Evolutionary conservation across 2,329 filamentous ascomycete species (phyloP).

Genomic region (Daldinia eschscholtzii): DNA sequence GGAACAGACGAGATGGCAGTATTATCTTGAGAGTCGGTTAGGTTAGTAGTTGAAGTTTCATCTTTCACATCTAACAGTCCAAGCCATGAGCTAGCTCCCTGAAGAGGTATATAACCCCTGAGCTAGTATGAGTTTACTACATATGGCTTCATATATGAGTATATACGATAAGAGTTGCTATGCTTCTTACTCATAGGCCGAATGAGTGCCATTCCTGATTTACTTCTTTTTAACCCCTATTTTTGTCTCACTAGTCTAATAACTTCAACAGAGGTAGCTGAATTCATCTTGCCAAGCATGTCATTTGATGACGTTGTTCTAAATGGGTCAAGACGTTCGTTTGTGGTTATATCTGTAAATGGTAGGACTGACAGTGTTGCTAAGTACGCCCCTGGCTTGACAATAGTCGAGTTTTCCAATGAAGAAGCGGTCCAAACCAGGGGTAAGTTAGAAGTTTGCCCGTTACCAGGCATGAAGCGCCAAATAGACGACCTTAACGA

Average conservation of each 20-base stretch:
- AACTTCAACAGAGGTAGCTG: slow-evolving; percentile 66
- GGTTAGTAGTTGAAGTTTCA: slow-evolving; percentile 38
- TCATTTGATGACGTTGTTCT: slow-evolving; percentile 73
- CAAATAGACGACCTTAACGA: slow-evolving; percentile 76
- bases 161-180: neutral
- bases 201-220: neutral
- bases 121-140: neutral
- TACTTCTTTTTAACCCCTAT: neutral
- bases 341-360: slow-evolving; percentile 70
- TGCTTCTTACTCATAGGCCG: neutral
- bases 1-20: slow-evolving; percentile 51
- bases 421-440: slow-evolving; percentile 49
- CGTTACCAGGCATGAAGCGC: slow-evolving; percentile 75
- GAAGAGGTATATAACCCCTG: slow-evolving; percentile 2
- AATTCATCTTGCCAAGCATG: slow-evolving; percentile 77
- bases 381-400: slow-evolving; percentile 57
- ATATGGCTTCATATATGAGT: neutral
- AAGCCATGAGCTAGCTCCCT: neutral
- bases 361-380: slow-evolving; percentile 60
- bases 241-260: slow-evolving; percentile 35
- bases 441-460: slow-evolving; percentile 60
- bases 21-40: slow-evolving; percentile 49
- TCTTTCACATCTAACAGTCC: neutral
- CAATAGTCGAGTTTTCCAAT: slow-evolving; percentile 56
- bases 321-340: slow-evolving; percentile 70